Percentiles rank a stretch among this genome's conserved stretches.
Evolutionary conservation across 805 yeast genomes (phyloP).

Genomic region (Yamadazyma philogaea): DNA sequence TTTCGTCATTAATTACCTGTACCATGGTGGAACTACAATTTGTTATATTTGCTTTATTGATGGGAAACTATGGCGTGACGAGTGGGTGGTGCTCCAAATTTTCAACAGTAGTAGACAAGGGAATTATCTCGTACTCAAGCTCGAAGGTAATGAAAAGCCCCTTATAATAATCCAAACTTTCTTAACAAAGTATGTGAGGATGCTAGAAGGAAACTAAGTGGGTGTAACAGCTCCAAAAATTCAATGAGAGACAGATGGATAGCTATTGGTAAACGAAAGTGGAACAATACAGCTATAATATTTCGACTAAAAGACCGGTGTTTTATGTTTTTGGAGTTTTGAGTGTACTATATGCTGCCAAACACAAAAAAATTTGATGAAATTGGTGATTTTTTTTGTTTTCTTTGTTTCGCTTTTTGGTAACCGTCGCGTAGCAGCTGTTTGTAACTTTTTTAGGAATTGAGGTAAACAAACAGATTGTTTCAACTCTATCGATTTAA

Average conservation of each 20-base stretch:
- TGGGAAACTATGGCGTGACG: background rate
- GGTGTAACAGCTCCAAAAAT: background rate
- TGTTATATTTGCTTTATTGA: background rate
- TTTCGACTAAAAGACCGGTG: background rate
- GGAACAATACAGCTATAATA: slow-evolving; percentile 2
- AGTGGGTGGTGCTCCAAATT: too few species aligned
- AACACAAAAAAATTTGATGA: slow-evolving; percentile 10
- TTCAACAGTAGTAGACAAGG: background rate
- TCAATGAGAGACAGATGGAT: background rate
- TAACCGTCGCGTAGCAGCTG: slow-evolving; percentile 11
- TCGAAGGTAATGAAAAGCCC: background rate
- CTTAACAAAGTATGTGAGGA: background rate
- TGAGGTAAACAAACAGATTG: slow-evolving; percentile 12
- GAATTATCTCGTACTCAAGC: background rate
- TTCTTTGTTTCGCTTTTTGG: slow-evolving; percentile 14
- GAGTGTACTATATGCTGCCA: slow-evolving; percentile 3
- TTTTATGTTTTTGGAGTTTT: slow-evolving; percentile 4
- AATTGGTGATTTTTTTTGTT: slow-evolving; percentile 11
- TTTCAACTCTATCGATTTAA: background rate
- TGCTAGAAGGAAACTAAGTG: background rate
- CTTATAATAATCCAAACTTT: background rate
- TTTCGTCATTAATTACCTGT: slow-evolving; percentile 34
- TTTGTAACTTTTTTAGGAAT: slow-evolving; percentile 11
- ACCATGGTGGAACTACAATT: slow-evolving; percentile 10
- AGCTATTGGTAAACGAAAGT: slow-evolving; percentile 1